Evolutionary conservation across 2,329 filamentous ascomycete species (phyloP).

Genomic region (Sclerotinia spermophila): DNA sequence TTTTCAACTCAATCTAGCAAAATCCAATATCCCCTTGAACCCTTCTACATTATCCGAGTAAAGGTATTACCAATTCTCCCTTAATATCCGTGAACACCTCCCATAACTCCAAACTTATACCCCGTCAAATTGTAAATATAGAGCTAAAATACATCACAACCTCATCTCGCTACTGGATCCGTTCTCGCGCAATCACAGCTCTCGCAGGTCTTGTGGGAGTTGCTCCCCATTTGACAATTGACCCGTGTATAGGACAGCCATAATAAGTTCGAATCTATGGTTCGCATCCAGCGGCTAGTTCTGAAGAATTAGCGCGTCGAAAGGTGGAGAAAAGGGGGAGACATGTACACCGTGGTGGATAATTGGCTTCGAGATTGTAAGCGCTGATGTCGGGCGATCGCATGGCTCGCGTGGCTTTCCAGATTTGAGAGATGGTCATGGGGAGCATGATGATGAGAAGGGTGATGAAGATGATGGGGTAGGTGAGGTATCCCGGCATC

Average conservation of each 20-base stretch:
- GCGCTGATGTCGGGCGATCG: too few relatives aligned
- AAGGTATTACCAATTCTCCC: not conserved
- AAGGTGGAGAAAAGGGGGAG: too few relatives aligned
- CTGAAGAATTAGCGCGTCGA: too few relatives aligned
- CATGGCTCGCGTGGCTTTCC: too few relatives aligned
- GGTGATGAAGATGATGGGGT: not conserved
- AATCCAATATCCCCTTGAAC: not conserved
- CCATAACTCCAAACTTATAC: not conserved
- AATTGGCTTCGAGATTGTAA: not conserved
- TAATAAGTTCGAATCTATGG: too few relatives aligned
- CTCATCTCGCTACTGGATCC: not conserved
- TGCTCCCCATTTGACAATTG: too few relatives aligned
- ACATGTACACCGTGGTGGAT: too few relatives aligned
- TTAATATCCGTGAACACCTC: not conserved
- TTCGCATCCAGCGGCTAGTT: too few relatives aligned
- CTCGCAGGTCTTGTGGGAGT: not conserved
- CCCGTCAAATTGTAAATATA: not conserved
- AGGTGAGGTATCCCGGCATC: not conserved
- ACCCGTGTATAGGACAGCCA: too few relatives aligned
- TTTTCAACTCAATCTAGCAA: too few relatives aligned
- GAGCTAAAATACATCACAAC: too few relatives aligned
- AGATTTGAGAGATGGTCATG: too few relatives aligned
- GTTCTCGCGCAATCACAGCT: not conserved
- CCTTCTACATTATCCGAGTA: not conserved
- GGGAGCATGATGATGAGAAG: not conserved